phyloP scores from a whole-genome alignment of 1,284 basidiomycete species.

The Vanrija pseudolonga region DNA sequence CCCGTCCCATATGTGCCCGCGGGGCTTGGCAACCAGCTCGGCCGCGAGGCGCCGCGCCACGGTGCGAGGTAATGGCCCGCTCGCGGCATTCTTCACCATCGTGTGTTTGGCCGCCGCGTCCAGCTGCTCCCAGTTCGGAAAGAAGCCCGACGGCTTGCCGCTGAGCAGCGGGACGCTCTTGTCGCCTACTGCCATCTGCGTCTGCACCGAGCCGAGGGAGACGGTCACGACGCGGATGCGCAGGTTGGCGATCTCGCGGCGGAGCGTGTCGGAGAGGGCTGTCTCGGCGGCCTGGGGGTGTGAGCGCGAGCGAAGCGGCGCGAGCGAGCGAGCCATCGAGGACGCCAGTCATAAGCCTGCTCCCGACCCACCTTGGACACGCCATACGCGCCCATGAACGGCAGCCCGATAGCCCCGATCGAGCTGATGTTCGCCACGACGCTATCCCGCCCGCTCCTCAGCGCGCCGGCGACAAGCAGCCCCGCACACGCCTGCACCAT shows the following conservation, averaged over 20 bases:
- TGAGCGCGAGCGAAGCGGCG: too few relatives aligned
- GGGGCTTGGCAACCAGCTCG: too few relatives aligned
- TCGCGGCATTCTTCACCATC: too few relatives aligned
- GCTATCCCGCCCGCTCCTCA: not conserved
- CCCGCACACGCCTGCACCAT: slow-evolving; percentile 18
- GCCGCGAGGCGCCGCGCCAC: too few relatives aligned
- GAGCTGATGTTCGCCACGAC: slow-evolving; percentile 23
- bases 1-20: too few relatives aligned
- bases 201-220: not conserved
- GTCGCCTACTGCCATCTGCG: not conserved
- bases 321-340: too few relatives aligned
- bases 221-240: slow-evolving; percentile 1
- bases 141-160: too few relatives aligned
- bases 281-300: slow-evolving; percentile 14
- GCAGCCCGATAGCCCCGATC: slow-evolving; percentile 1
- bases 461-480: slow-evolving; percentile 3
- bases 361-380: not conserved
- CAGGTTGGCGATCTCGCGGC: slow-evolving; percentile 15
- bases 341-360: too few relatives aligned
- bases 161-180: too few relatives aligned
- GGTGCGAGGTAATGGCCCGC: too few relatives aligned
- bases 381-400: slow-evolving; percentile 17
- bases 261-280: slow-evolving; percentile 7
- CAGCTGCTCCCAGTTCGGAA: too few relatives aligned
- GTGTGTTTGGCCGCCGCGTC: too few relatives aligned